Conservation (phyloP, 2,329 filamentous ascomycete species). For the Aspergillus fijiensis region DNA sequence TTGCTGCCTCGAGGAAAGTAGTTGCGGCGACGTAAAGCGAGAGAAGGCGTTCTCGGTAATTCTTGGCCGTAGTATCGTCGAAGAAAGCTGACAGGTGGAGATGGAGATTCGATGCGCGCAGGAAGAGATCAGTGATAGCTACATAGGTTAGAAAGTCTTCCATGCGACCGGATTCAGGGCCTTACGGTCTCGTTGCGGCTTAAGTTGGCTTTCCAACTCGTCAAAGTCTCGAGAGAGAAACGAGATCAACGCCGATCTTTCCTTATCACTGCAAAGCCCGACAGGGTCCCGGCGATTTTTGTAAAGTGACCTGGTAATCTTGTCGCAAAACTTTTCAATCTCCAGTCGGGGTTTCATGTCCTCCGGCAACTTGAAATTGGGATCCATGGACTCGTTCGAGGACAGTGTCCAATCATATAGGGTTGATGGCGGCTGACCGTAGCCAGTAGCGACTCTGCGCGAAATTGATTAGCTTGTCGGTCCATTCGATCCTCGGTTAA, state of each 20-base stretch:
- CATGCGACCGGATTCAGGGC: not conserved
- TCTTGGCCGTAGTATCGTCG: slow-evolving; percentile 47
- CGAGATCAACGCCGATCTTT: slow-evolving; percentile 46
- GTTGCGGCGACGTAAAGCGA: slow-evolving; percentile 48
- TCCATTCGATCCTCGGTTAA: not conserved
- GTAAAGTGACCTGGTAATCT: slow-evolving; percentile 57
- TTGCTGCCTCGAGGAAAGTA: slow-evolving; percentile 48
- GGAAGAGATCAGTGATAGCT: slow-evolving; percentile 49
- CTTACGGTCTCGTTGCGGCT: slow-evolving; percentile 43
- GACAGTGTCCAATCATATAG: slow-evolving; percentile 60
- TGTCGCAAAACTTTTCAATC: slow-evolving; percentile 61
- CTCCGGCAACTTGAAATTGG: slow-evolving; percentile 51
- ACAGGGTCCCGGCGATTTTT: slow-evolving; percentile 57
- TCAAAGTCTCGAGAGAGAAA: slow-evolving; percentile 49
- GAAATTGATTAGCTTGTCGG: slow-evolving; percentile 3
- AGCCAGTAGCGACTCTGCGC: slow-evolving; percentile 62
- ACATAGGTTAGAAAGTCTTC: slow-evolving; percentile 2
- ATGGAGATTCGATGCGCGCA: slow-evolving; percentile 49
- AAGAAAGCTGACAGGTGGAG: slow-evolving; percentile 52
- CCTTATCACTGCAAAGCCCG: slow-evolving; percentile 47
- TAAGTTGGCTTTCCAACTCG: slow-evolving; percentile 54
- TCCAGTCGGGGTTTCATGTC: slow-evolving; percentile 54
- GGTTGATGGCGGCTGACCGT: slow-evolving; percentile 64
- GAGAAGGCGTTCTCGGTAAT: slow-evolving; percentile 48
- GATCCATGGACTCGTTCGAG: slow-evolving; percentile 43